Base-by-base conservation (phyloP, 352 stramenopile species). In the Phytophthora ramorum region DNA sequence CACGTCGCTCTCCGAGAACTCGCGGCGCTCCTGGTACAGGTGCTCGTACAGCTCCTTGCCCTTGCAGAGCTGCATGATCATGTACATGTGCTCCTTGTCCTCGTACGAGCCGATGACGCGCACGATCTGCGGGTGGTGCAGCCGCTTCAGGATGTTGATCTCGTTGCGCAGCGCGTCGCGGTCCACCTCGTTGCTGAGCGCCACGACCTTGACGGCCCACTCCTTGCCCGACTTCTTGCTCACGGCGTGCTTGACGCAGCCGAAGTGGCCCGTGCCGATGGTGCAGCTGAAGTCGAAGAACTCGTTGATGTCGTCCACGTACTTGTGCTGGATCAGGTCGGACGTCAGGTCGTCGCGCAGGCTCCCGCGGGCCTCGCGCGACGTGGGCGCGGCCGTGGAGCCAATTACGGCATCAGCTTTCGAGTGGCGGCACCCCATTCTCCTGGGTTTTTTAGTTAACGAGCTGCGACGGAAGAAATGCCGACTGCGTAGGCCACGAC, bases 51-150 rank as follows among this genome's bases (percentile, higher is more conserved):
- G 69, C 44, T 92, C 85, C 45, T 92, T 91, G 50, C 87, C 87
- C 49, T 90, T 87, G 48, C 86, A 90, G n/a, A 93, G 75, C 66
- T 95, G 82, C 81, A 92, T 93, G 65, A 92, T 76, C 83, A 95
- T 93, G 76, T 95, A 95, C 80, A 95, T 91, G 60, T 85, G 77
- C 55, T 91, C 65, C 47, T 74, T 75, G 66, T 94, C 85, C 58
- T 94, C 86, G 55, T 92, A 94, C 34, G 82, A 93, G 20, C 75
- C 78, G 34, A 91, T 84, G 46, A 94, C 79, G 38, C 82, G 84
- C 49, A 94, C 86, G 34, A 94, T 93, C 54, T 94, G 82, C 44
- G 86, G 86, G 61, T 94, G 86, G 53, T 93, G 86, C 40, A 94
- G 76, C 12, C 86, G 65, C 47, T 91, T 90, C 7, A 94, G 46